These are phyloP conservation scores for Cyamopsis tetragonoloba DNA, from an alignment of 306 rosid species.

Conservation along the genomic window DNA sequence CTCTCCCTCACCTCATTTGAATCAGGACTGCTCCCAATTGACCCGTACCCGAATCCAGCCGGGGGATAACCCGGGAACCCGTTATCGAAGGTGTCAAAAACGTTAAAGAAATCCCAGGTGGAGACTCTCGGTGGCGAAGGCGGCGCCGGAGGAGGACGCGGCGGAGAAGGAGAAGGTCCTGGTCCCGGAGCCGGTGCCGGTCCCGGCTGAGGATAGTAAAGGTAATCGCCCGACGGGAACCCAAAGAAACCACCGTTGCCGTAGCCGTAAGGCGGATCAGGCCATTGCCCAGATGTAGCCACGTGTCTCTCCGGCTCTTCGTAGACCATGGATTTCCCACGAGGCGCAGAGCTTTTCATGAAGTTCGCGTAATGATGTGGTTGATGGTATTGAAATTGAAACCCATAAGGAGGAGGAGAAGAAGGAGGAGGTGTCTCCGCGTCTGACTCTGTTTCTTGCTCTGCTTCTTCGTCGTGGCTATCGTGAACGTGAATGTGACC, in stretches of 20 bases:
- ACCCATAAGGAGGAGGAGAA: background rate
- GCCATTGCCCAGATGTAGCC: conserved; percentile 42
- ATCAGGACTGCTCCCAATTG: conserved; percentile 78
- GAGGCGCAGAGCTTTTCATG: conserved; percentile 64
- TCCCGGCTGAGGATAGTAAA: conserved; percentile 26
- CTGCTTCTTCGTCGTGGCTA: conserved; percentile 34
- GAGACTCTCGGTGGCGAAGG: conserved; percentile 85
- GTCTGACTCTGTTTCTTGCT: background rate
- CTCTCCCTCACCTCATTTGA: conserved; percentile 92
- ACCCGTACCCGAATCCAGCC: conserved; percentile 48
- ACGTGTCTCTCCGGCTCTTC: conserved; percentile 48
- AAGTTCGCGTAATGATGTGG: conserved; percentile 33
- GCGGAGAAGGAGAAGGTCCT: conserved; percentile 32
- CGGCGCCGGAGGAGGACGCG: conserved; percentile 62
- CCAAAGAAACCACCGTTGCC: conserved; percentile 57
- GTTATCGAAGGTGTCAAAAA: conserved; percentile 60
- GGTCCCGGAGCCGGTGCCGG: conserved; percentile 36
- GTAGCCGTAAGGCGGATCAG: conserved; percentile 35
- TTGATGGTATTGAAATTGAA: conserved; percentile 17
- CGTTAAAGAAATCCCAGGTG: conserved; percentile 77
- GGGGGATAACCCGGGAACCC: conserved; percentile 44
- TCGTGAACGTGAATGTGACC: conserved; percentile 59
- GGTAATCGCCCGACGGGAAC: conserved; percentile 34
- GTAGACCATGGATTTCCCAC: conserved; percentile 44
- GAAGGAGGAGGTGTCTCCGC: background rate